These are phyloP conservation scores for Lignosus rhinocerotis DNA, from an alignment of 1,284 basidiomycete species.

Conservation along the genomic window DNA sequence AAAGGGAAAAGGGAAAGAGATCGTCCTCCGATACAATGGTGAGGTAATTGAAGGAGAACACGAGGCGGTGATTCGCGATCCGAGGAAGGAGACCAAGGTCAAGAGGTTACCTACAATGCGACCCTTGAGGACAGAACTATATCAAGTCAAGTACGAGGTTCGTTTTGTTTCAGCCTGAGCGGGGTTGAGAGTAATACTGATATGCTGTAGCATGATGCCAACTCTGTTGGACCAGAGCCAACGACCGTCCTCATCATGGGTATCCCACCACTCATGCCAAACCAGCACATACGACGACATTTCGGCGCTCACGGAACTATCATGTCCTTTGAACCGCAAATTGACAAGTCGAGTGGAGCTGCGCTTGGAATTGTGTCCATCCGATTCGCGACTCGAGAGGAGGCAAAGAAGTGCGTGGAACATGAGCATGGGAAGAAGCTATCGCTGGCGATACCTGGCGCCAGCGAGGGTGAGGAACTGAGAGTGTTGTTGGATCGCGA, in stretches of 20 bases:
- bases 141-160: slow-evolving; percentile 63
- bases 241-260: slow-evolving; percentile 76
- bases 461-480: slow-evolving; percentile 41
- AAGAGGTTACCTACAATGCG: slow-evolving; percentile 38
- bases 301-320: slow-evolving; percentile 73
- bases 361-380: slow-evolving; percentile 85
- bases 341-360: slow-evolving; percentile 79
- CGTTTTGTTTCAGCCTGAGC: slow-evolving; percentile 29
- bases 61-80: slow-evolving; percentile 51
- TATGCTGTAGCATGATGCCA: slow-evolving; percentile 67
- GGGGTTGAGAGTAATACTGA: slow-evolving; percentile 6
- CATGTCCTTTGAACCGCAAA: slow-evolving; percentile 75
- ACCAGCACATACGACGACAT: slow-evolving; percentile 65
- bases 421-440: slow-evolving; percentile 58
- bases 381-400: slow-evolving; percentile 61
- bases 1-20: slow-evolving; percentile 64
- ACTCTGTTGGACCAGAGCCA: slow-evolving; percentile 77
- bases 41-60: slow-evolving; percentile 52
- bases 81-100: slow-evolving; percentile 47
- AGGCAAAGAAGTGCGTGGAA: slow-evolving; percentile 64
- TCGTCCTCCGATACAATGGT: slow-evolving; percentile 56
- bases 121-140: slow-evolving; percentile 45
- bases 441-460: slow-evolving; percentile 34
- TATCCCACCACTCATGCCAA: slow-evolving; percentile 73
- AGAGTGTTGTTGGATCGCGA: slow-evolving; percentile 66